Percentiles rank a stretch among this genome's conserved stretches.
Conservation (phyloP, 257 asterid species). For the Ballota nigra region DNA sequence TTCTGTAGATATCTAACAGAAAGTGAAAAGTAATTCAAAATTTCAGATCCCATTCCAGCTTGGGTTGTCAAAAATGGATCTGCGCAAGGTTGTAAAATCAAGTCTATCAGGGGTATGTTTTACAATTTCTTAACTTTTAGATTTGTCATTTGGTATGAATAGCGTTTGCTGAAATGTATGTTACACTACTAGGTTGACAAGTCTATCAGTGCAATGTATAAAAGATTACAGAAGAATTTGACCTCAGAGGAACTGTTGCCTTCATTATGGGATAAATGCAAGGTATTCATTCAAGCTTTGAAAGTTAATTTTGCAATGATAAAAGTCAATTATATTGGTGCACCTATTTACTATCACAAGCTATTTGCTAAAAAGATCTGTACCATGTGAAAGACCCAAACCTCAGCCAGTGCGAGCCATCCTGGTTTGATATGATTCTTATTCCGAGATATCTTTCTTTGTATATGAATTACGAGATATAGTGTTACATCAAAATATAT, state of each 20-base stretch:
- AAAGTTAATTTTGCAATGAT: background rate
- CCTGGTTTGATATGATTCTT: background rate
- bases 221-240: constrained; percentile 65
- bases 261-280: constrained; percentile 99
- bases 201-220: constrained; percentile 77
- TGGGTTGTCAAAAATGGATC: constrained; percentile 91
- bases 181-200: constrained; percentile 70
- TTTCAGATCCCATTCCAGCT: constrained; percentile 96
- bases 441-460: background rate
- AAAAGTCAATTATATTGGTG: constrained; percentile 8
- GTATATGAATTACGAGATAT: background rate
- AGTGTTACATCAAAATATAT: background rate
- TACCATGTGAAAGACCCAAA: background rate
- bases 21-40: constrained; percentile 17
- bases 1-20: constrained; percentile 18
- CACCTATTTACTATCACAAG: background rate
- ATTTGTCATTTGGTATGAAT: constrained; percentile 19
- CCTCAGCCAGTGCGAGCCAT: background rate
- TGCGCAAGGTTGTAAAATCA: constrained; percentile 89
- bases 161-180: constrained; percentile 1
- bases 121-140: constrained; percentile 22
- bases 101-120: constrained; percentile 96
- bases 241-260: constrained; percentile 79
- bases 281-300: constrained; percentile 50
- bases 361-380: background rate